Evolutionary conservation across 2,329 filamentous ascomycete species (phyloP).

Genomic region (Penicillium sp.): DNA sequence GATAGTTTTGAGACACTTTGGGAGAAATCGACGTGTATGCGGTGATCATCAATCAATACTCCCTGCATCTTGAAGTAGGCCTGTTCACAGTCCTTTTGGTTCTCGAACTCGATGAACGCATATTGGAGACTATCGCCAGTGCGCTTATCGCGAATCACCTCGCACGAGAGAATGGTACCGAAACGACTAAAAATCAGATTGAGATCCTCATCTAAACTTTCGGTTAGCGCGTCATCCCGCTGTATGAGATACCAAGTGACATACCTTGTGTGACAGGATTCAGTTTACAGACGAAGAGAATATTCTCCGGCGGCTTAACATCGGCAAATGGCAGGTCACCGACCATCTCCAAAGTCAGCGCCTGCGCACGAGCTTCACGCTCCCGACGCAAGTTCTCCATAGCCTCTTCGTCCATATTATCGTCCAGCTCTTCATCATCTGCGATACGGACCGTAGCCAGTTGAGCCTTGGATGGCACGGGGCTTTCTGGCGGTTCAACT

Average conservation of each 20-base stretch:
- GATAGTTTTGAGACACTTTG: constrained; percentile 89
- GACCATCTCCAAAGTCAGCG: constrained; percentile 95
- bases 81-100: constrained; percentile 88
- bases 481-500: constrained; percentile 76
- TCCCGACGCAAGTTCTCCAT: constrained; percentile 81
- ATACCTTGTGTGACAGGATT: constrained; percentile 86
- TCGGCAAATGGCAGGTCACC: constrained; percentile 96
- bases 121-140: constrained; percentile 96
- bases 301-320: constrained; percentile 95
- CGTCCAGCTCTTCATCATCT: constrained; percentile 81
- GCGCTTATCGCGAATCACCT: constrained; percentile 91
- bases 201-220: constrained; percentile 74
- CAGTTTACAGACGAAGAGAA: constrained; percentile 97
- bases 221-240: not conserved
- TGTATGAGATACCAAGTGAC: constrained; percentile 11
- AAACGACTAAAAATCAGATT: constrained; percentile 97
- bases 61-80: constrained; percentile 99
- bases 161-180: constrained; percentile 90
- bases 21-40: constrained; percentile 98
- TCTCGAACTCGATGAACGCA: constrained; percentile 95
- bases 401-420: constrained; percentile 78
- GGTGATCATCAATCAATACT: constrained; percentile 93
- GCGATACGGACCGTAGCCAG: constrained; percentile 89
- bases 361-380: constrained; percentile 89
- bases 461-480: constrained; percentile 80